Percentiles rank a stretch among this genome's conserved stretches.
These are phyloP conservation scores for Claviceps digitariae DNA, from an alignment of 2,329 filamentous ascomycete species.

Conservation along the genomic window DNA sequence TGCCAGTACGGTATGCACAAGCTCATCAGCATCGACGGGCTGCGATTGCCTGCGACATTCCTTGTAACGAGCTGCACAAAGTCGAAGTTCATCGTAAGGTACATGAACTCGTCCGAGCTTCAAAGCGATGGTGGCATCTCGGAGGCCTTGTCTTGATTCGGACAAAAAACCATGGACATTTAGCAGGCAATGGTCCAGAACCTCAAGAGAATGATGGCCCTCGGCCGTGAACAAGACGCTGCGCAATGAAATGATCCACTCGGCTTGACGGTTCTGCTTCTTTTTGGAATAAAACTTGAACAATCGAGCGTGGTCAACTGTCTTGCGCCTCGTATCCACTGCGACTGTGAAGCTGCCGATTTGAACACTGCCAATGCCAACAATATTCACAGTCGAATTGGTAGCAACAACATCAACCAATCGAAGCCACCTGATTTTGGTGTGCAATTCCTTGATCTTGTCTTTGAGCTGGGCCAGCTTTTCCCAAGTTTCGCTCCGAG, in stretches of 20 bases:
- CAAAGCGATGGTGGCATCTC: conserved; percentile 78
- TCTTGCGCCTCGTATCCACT: conserved; percentile 83
- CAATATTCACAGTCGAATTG: conserved; percentile 62
- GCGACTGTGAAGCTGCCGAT: conserved; percentile 73
- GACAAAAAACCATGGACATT: conserved; percentile 89
- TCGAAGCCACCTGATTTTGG: conserved; percentile 76
- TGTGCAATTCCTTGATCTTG: conserved; percentile 70
- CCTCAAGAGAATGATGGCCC: conserved; percentile 69
- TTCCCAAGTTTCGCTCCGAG: conserved; percentile 66
- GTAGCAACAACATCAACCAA: conserved; percentile 80
- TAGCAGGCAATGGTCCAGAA: conserved; percentile 75
- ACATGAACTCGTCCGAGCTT: conserved; percentile 86
- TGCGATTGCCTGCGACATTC: conserved; percentile 24
- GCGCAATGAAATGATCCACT: conserved; percentile 81
- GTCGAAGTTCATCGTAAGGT: conserved; percentile 72
- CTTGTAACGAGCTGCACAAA: conserved; percentile 46
- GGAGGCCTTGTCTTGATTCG: conserved; percentile 70
- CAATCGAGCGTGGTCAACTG: conserved; percentile 77
- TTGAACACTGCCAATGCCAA: conserved; percentile 73
- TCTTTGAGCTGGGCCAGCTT: conserved; percentile 69
- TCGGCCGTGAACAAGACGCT: conserved; percentile 83
- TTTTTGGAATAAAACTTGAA: conserved; percentile 54
- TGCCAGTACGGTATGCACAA: conserved; percentile 50
- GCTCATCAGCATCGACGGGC: conserved; percentile 24
- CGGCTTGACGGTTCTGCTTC: conserved; percentile 52